Percentiles rank a stretch among this genome's conserved stretches.
phyloP scores from a whole-genome alignment of 2,329 filamentous ascomycete genomes.

The Ploettnerulaceae sp. region DNA sequence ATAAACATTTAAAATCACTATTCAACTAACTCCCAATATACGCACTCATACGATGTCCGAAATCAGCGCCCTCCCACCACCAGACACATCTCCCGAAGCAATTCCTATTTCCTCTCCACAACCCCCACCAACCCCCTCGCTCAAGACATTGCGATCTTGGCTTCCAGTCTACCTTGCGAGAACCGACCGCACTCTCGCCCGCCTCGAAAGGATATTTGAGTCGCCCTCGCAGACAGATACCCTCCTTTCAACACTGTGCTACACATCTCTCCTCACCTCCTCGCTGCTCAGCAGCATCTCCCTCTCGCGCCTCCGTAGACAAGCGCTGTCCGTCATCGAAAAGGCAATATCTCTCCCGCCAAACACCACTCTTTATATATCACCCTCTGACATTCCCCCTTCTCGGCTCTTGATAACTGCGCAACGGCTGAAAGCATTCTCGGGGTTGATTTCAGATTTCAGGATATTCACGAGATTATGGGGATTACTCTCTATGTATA shows the following conservation, averaged over 20 bases:
- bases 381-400: conserved; percentile 22
- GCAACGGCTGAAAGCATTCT: conserved; percentile 52
- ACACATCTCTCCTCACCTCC: conserved; percentile 54
- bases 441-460: conserved; percentile 62
- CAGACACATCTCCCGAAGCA: conserved; percentile 24
- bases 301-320: conserved; percentile 51
- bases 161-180: conserved; percentile 32
- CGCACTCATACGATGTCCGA: conserved; percentile 25
- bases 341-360: conserved; percentile 48
- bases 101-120: conserved; percentile 19
- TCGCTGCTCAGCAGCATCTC: conserved; percentile 48
- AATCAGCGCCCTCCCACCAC: conserved; percentile 20
- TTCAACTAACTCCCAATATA: too few relatives aligned
- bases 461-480: conserved; percentile 72
- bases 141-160: conserved; percentile 27
- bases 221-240: conserved; percentile 66
- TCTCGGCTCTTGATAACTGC: conserved; percentile 42
- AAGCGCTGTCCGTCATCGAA: conserved; percentile 48
- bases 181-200: conserved; percentile 38
- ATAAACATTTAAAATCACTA: too few relatives aligned
- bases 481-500: conserved; percentile 69
- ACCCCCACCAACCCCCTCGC: conserved; percentile 17
- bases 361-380: conserved; percentile 43
- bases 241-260: conserved; percentile 63
- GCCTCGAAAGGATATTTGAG: conserved; percentile 58